phyloP scores from a whole-genome alignment of 2,329 filamentous ascomycete genomes.

The Venturia aucupariae region DNA sequence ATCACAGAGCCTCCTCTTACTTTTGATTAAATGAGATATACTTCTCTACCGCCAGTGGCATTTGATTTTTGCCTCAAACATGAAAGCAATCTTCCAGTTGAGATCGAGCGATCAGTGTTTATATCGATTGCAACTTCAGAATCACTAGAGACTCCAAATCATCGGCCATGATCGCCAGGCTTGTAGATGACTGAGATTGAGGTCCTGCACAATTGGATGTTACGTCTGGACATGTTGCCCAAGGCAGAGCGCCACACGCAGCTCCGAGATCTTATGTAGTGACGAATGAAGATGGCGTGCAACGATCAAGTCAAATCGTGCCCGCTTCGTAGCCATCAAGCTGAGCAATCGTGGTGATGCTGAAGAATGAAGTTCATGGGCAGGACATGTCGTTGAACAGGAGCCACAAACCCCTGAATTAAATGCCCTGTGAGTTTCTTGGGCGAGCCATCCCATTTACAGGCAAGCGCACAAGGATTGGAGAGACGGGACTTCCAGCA shows the following conservation, averaged over 20 bases:
- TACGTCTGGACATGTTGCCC: too few relatives aligned
- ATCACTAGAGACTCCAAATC: not conserved
- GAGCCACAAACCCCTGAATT: not conserved
- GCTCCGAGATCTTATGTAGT: not conserved
- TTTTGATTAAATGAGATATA: constrained; percentile 2
- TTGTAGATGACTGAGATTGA: not conserved
- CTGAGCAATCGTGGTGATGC: not conserved
- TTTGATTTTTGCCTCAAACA: not conserved
- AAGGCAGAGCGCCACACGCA: not conserved
- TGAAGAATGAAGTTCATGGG: not conserved
- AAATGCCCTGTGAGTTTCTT: too few relatives aligned
- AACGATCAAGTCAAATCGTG: not conserved
- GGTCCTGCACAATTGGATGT: not conserved
- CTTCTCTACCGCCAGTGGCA: not conserved
- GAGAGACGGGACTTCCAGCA: not conserved
- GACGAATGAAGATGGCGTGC: not conserved
- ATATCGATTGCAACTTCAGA: not conserved
- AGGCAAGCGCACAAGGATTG: not conserved
- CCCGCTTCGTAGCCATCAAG: not conserved
- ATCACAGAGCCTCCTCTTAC: constrained; percentile 1
- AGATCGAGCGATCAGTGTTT: not conserved
- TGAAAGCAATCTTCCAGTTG: not conserved
- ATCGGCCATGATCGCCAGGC: not conserved
- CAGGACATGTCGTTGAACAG: not conserved
- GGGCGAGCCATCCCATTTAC: constrained; percentile 1